phyloP scores from a whole-genome alignment of 306 rosid species.

The Arachis stenosperma region DNA sequence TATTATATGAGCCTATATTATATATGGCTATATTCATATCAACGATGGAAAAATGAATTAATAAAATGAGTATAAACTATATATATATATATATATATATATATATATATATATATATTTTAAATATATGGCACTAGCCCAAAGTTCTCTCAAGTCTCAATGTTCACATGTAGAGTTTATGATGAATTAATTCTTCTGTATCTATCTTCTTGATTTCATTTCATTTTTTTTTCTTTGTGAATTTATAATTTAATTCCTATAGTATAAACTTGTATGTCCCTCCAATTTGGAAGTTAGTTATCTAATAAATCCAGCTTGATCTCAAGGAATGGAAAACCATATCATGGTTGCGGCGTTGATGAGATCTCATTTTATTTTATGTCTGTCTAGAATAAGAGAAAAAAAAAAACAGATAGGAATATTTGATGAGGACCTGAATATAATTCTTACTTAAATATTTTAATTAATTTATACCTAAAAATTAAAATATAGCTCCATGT shows the following conservation, averaged over 20 bases:
- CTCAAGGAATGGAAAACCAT: neutral
- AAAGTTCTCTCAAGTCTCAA: neutral
- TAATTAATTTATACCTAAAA: neutral
- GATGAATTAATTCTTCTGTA: neutral
- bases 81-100: too few species aligned
- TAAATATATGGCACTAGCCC: neutral
- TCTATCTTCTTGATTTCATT: neutral
- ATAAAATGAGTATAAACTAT: too few species aligned
- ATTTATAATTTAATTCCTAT: neutral
- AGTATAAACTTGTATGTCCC: neutral
- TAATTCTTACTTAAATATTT: too few species aligned
- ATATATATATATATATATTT: too few species aligned
- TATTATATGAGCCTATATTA: too few species aligned
- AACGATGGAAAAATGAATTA: too few species aligned
- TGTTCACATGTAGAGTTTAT: neutral
- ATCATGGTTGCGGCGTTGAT: neutral
- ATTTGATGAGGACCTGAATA: neutral
- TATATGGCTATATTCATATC: too few species aligned
- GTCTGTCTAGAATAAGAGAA: neutral
- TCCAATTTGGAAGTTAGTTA: neutral
- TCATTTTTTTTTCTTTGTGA: too few species aligned
- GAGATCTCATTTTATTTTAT: conserved; percentile 4
- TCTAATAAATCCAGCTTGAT: conserved; percentile 5
- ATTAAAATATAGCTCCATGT: neutral
- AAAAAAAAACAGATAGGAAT: neutral